These are phyloP conservation scores for Termitomyces bulborhizus DNA, from an alignment of 768 basidiomycete genomes.

Conservation along the genomic window DNA sequence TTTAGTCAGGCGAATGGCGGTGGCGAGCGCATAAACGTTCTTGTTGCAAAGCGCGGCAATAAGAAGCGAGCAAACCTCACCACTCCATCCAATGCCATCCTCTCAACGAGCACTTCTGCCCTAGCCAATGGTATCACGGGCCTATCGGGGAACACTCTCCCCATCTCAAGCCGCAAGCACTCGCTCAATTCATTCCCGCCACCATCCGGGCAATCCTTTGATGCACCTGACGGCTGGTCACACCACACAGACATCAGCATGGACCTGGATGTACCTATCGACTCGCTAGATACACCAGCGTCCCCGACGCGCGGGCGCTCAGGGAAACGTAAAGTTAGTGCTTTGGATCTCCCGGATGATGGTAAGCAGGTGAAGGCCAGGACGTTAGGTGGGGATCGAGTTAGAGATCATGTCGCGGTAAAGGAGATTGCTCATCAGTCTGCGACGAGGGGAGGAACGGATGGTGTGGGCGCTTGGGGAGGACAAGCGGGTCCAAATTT, in stretches of 20 bases:
- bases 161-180: conserved; percentile 30
- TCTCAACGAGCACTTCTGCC: conserved; percentile 16
- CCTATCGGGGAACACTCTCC: conserved; percentile 16
- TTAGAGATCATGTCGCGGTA: conserved; percentile 41
- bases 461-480: conserved; percentile 11
- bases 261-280: conserved; percentile 52
- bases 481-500: conserved; percentile 29
- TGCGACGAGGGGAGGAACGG: conserved; percentile 6
- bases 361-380: conserved; percentile 28
- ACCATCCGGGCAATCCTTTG: conserved; percentile 45
- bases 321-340: conserved; percentile 47
- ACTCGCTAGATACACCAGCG: conserved; percentile 41
- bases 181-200: conserved; percentile 36
- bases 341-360: conserved; percentile 34
- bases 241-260: conserved; percentile 36
- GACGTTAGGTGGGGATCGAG: conserved; percentile 67
- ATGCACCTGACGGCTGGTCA: conserved; percentile 29
- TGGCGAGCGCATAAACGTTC: conserved; percentile 61
- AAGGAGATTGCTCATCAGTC: conserved; percentile 41
- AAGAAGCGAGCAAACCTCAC: conserved; percentile 50
- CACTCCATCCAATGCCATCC: conserved; percentile 14
- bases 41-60: conserved; percentile 66
- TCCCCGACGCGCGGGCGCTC: conserved; percentile 26
- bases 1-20: conserved; percentile 28
- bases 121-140: conserved; percentile 15